Base-by-base conservation (phyloP, 495 filamentous ascomycete genomes). In the Echria macrotheca region DNA sequence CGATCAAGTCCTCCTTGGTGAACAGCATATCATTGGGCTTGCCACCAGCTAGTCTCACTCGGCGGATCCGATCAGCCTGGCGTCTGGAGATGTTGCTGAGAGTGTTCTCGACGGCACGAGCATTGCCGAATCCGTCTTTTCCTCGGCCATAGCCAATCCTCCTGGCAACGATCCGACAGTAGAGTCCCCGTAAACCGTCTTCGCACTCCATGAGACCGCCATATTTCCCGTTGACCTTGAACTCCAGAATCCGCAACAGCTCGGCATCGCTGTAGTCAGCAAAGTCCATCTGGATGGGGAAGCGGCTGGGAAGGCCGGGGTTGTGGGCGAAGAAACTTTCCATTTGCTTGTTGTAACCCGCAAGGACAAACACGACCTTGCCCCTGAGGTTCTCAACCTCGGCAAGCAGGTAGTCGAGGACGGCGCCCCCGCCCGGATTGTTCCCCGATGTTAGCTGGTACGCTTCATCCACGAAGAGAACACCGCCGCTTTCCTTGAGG, bases 281-380 rank as follows among this genome's bases (percentile, higher is more conserved):
- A 52, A 91, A 91, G 18, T 76, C 68, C 18, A 91, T 56, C 14
- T 71, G 61, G 31, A 81, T 66, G 0, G 87, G 88, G 47, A 93
- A 78, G 0, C 87, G 81, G 53, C 85, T 89, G 0, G 77, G 68
- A 7, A 93, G 63, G 1, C 88, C 86, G 1, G 82, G 84, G 47
- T 91, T 91, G 52, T 91, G 85, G 0, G 74, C 77, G 44, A 87
- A 89, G 65, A 94, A 88, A 8, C 70, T 72, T 60, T 91, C 86
- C 87, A 94, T 94, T 47, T 84, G 69, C 46, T 81, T 81, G 44
- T 77, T 76, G 65, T 91, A 91, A 1, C 88, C 87, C 0, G 87
- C 86, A 4, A 91, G 70, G 11, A 94, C 76, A 48, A 94, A 83
- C 0, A 86, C 82, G 9, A 91, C 63, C 60, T 87, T 87, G 1